phyloP scores from a whole-genome alignment of 768 basidiomycete species.

The Mrakia frigida region DNA sequence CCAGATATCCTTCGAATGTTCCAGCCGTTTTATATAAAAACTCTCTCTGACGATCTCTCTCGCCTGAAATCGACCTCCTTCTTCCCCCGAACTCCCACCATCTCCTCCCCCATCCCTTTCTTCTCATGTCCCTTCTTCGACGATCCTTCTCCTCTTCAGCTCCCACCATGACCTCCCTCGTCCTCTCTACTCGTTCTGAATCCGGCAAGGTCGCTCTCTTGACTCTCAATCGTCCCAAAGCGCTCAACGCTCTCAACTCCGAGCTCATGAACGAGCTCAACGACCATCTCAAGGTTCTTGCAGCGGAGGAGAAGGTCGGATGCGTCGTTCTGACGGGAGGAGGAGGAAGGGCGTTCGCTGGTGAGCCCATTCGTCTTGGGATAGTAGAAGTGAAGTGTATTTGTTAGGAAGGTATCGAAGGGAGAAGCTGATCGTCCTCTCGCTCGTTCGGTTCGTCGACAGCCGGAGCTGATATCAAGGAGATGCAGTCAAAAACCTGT shows the following conservation, averaged over 20 bases:
- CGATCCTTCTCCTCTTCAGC: neutral
- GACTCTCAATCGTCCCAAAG: slow-evolving; percentile 82
- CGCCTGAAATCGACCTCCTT: neutral
- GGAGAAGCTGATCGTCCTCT: neutral
- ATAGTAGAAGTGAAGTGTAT: slow-evolving; percentile 38
- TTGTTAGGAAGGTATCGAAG: neutral
- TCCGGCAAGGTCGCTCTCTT: slow-evolving; percentile 52
- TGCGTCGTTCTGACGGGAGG: slow-evolving; percentile 83
- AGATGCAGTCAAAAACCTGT: slow-evolving; percentile 97
- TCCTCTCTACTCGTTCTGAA: slow-evolving; percentile 23
- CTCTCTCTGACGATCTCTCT: neutral
- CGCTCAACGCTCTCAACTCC: slow-evolving; percentile 77
- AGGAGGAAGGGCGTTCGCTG: slow-evolving; percentile 87
- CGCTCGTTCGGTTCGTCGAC: neutral
- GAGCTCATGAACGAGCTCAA: slow-evolving; percentile 79
- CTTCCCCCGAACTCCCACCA: neutral
- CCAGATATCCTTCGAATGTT: too few species aligned
- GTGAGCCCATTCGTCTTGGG: too few species aligned
- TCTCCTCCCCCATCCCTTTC: neutral
- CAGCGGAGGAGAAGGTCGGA: slow-evolving; percentile 64
- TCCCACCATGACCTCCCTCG: slow-evolving; percentile 7
- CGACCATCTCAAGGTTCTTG: slow-evolving; percentile 63
- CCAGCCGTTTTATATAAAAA: too few species aligned
- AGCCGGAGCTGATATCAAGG: slow-evolving; percentile 98
- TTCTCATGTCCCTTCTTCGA: neutral